These are phyloP conservation scores for Paecilomyces fulvus DNA, from an alignment of 2,329 filamentous ascomycete species.

Conservation along the genomic window DNA sequence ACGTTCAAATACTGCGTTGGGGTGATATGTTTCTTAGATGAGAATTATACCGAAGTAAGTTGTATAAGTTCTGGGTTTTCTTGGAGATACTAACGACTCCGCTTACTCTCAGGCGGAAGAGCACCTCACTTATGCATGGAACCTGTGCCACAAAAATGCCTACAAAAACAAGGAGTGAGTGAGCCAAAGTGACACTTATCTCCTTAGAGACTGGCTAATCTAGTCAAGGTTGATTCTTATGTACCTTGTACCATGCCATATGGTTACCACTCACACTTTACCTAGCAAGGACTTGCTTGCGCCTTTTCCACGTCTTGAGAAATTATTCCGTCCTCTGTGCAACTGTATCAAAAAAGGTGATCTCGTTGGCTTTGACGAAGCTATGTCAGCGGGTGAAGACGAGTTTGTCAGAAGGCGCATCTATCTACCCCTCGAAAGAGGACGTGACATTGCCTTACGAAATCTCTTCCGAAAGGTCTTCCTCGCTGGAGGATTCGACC, in stretches of 20 bases:
- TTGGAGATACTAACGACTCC: conserved; percentile 4
- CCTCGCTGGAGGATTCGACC: conserved; percentile 71
- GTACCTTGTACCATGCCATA: conserved; percentile 87
- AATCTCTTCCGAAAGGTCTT: conserved; percentile 92
- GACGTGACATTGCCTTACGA: conserved; percentile 81
- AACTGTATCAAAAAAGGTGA: conserved; percentile 74
- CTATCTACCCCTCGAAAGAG: conserved; percentile 87
- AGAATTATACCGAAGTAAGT: conserved; percentile 72
- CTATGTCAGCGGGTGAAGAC: conserved; percentile 73
- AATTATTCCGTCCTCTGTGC: conserved; percentile 69
- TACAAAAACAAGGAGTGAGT: conserved; percentile 71
- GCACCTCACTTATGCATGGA: conserved; percentile 70
- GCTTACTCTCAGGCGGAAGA: conserved; percentile 57
- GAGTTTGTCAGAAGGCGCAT: conserved; percentile 89
- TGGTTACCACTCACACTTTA: conserved; percentile 79
- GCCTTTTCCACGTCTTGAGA: conserved; percentile 66
- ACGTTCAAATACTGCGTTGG: conserved; percentile 96
- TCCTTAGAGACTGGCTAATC: conserved; percentile 13
- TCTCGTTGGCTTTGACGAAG: conserved; percentile 72
- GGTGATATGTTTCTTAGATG: conserved; percentile 86
- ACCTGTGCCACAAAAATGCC: conserved; percentile 66
- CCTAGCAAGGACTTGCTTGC: conserved; percentile 64
- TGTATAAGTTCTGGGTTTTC: background rate
- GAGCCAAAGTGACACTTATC: background rate
- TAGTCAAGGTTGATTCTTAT: conserved; percentile 69